phyloP scores from a whole-genome alignment of 2,329 filamentous ascomycete genomes.

The Fusarium sp. region DNA sequence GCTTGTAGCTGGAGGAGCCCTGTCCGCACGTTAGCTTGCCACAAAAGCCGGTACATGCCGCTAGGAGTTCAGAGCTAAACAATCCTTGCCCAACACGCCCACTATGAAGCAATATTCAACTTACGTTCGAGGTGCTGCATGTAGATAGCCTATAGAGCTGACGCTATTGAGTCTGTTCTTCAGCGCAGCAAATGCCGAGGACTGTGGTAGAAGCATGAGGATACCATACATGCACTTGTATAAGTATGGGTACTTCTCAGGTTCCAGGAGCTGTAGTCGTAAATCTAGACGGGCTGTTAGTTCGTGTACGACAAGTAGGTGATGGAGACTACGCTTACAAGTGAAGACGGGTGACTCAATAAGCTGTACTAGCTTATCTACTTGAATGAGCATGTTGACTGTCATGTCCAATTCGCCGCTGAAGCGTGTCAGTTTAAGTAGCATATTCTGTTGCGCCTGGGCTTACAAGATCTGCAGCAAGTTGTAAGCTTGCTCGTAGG shows the following conservation, averaged over 20 bases:
- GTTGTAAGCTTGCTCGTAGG: slow-evolving; percentile 97
- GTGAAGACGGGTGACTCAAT: slow-evolving; percentile 98
- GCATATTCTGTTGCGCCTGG: not conserved
- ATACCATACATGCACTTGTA: slow-evolving; percentile 98
- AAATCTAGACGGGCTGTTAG: slow-evolving; percentile 68
- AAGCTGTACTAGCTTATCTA: slow-evolving; percentile 96
- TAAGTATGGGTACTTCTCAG: slow-evolving; percentile 91
- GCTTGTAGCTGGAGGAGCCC: slow-evolving; percentile 58
- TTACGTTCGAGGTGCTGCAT: slow-evolving; percentile 81
- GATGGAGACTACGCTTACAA: slow-evolving; percentile 66
- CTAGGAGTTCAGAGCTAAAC: not conserved
- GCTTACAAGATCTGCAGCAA: slow-evolving; percentile 91
- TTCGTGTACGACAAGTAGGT: not conserved
- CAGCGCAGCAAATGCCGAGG: slow-evolving; percentile 93
- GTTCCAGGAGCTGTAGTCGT: slow-evolving; percentile 91
- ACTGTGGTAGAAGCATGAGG: slow-evolving; percentile 97
- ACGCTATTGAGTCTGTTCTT: slow-evolving; percentile 98
- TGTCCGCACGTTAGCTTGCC: slow-evolving; percentile 24
- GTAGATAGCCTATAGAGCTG: slow-evolving; percentile 94
- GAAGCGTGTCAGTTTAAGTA: not conserved
- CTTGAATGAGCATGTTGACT: slow-evolving; percentile 97
- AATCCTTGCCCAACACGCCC: not conserved
- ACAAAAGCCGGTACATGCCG: not conserved
- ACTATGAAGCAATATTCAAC: not conserved
- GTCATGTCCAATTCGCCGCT: slow-evolving; percentile 98